Percentiles rank a stretch among this genome's conserved stretches.
These are phyloP conservation scores for Fusarium fracticaudum DNA, from an alignment of 2,329 filamentous ascomycete genomes.

Conservation along the genomic window DNA sequence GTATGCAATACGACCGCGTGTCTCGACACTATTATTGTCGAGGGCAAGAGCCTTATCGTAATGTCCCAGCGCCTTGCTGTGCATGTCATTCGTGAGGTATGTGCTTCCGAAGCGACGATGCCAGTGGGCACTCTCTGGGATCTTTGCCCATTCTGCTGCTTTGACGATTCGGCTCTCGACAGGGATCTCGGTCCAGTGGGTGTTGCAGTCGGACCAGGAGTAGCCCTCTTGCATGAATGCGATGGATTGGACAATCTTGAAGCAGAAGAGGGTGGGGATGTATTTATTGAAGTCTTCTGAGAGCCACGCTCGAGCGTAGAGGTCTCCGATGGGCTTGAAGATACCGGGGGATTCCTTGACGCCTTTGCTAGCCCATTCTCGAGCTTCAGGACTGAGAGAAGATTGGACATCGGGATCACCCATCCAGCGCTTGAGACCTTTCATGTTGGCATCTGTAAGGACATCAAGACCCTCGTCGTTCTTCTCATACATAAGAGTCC, in stretches of 20 bases:
- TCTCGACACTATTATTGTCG: conserved; percentile 52
- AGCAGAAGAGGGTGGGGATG: conserved; percentile 53
- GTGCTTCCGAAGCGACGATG: conserved; percentile 54
- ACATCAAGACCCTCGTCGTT: conserved; percentile 55
- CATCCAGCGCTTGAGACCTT: conserved; percentile 50
- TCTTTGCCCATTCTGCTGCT: conserved; percentile 51
- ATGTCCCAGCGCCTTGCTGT: conserved; percentile 48
- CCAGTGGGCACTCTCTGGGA: conserved; percentile 49
- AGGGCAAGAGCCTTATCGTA: conserved; percentile 50
- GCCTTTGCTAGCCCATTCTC: conserved; percentile 45
- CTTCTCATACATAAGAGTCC: conserved; percentile 53
- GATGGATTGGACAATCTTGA: conserved; percentile 55
- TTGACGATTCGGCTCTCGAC: conserved; percentile 48
- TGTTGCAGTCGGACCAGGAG: conserved; percentile 50
- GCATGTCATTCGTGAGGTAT: conserved; percentile 49
- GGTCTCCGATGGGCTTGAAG: conserved; percentile 50
- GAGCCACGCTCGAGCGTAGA: conserved; percentile 53
- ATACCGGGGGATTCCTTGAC: conserved; percentile 44
- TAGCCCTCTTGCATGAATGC: conserved; percentile 52
- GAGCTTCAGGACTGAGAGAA: conserved; percentile 43
- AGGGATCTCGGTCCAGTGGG: conserved; percentile 50
- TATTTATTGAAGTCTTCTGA: conserved; percentile 48
- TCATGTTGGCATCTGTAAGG: conserved; percentile 52
- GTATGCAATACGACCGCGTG: conserved; percentile 52
- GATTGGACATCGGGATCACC: conserved; percentile 46